Evolutionary conservation across 192 early-diverging fungal species (phyloP).

Genomic region (Obelidium mucronatum): DNA sequence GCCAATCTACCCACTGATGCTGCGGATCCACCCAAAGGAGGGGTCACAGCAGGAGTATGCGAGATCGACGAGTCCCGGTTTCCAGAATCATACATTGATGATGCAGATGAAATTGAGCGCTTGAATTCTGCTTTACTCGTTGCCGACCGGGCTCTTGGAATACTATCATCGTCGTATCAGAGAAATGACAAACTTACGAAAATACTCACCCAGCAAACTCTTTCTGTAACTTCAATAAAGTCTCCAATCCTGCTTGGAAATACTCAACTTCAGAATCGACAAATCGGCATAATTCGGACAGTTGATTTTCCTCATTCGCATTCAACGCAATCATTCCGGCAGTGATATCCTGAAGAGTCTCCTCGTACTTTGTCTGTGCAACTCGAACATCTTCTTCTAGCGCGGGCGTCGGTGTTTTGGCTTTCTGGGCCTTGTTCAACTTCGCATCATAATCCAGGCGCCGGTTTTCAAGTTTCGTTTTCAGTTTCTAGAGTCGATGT

Average conservation of each 20-base stretch:
- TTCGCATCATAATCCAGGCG: conserved; percentile 95
- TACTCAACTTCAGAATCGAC: conserved; percentile 53
- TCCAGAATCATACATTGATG: conserved; percentile 15
- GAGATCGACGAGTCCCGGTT: conserved; percentile 12
- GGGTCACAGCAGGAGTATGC: conserved; percentile 29
- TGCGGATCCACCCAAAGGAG: conserved; percentile 8
- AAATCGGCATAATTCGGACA: conserved; percentile 59
- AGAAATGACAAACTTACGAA: background rate
- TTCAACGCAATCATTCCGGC: conserved; percentile 83
- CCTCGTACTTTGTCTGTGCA: conserved; percentile 93
- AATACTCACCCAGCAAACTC: conserved; percentile 44
- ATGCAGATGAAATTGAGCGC: conserved; percentile 15
- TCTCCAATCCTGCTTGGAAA: conserved; percentile 37
- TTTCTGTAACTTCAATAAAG: conserved; percentile 34
- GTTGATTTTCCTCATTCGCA: conserved; percentile 73
- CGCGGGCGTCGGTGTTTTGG: conserved; percentile 90
- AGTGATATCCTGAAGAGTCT: conserved; percentile 72
- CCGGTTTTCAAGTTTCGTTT: conserved; percentile 87
- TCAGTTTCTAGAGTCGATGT: conserved; percentile 59
- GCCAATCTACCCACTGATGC: background rate
- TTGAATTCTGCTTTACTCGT: conserved; percentile 22
- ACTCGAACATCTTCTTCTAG: conserved; percentile 90
- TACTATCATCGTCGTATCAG: background rate
- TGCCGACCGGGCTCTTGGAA: background rate
- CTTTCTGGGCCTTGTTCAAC: conserved; percentile 84